These are phyloP conservation scores for Pterulicium gracile DNA, from an alignment of 1,284 basidiomycete species.

Conservation along the genomic window DNA sequence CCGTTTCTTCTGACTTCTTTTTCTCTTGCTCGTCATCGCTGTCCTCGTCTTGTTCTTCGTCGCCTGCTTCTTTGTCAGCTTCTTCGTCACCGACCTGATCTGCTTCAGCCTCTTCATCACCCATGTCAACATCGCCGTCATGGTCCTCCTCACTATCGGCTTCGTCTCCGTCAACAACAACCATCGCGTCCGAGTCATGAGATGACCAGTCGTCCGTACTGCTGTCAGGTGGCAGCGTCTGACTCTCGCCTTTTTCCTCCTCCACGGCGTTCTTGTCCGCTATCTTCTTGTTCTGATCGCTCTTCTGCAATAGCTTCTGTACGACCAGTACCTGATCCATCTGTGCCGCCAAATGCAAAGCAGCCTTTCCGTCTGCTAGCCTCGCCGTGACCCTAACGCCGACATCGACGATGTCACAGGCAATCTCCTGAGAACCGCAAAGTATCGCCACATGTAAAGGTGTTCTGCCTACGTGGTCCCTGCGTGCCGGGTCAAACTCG, in stretches of 20 bases:
- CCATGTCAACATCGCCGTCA: constrained; percentile 21
- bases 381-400: constrained; percentile 42
- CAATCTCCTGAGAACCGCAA: constrained; percentile 30
- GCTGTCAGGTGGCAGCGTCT: constrained; percentile 19
- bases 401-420: constrained; percentile 37
- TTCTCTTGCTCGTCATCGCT: too few species aligned
- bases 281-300: constrained; percentile 27
- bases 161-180: background rate
- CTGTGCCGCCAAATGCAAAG: constrained; percentile 46
- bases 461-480: constrained; percentile 49
- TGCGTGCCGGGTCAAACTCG: constrained; percentile 30
- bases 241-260: constrained; percentile 17
- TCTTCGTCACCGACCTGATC: constrained; percentile 21
- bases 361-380: constrained; percentile 40
- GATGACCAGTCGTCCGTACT: constrained; percentile 38
- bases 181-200: background rate
- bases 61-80: constrained; percentile 18
- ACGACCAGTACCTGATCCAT: constrained; percentile 29
- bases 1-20: too few species aligned
- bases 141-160: constrained; percentile 15
- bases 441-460: constrained; percentile 43
- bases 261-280: constrained; percentile 20
- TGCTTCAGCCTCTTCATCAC: constrained; percentile 19
- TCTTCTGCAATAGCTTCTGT: constrained; percentile 37
- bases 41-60: constrained; percentile 22